Base-by-base conservation (phyloP, 441 rosid species). In the Croton setiger region DNA sequence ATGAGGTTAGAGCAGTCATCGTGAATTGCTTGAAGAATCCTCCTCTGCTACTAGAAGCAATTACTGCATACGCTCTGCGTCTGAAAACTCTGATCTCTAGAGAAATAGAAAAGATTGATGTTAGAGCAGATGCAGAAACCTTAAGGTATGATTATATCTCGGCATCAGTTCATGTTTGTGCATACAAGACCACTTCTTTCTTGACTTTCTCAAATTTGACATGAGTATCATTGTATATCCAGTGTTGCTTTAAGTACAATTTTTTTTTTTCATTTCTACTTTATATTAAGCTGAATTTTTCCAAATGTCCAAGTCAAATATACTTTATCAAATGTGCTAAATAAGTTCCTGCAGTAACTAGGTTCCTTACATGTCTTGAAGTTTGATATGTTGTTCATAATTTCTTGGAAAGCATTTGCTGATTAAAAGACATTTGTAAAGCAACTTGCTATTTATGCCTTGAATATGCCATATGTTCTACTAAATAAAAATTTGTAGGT, bases 111-210 rank as follows among this genome's bases (percentile, higher is more conserved):
- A 88, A 90, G 76, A 82, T 84, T 79, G 95, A 93, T 84, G 92
- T 88, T 68, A 87, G 88, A 86, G 98, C 91, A 67, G 98, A 91
- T 85, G 98, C 96, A 62, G 93, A 93, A 80, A 83, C 76, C 63
- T 75, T 89, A 78, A 83, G 96, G 93, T 86, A 69, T 59, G 18
- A 27, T 63, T 20, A 9, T 62, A 18, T n/a, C 66, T 68, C 39
- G 44, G 36, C 23, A 17, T 66, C 37, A 33, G 47, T 71, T 61
- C 59, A 44, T 31, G 68, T 52, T 44, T 56, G 53, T 54, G 37
- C 27, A 41, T 1, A 39, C 43, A 31, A 55, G 0, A 14, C 23
- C 13, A 5, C 44, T 14, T 68, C 66, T 51, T 48, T 66, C 56
- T 33, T 55, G 49, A 54, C 72, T 67, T 64, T 66, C 18, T 68